Conservation (phyloP, 192 early-diverging fungal species). For the Coemansia sp. region DNA sequence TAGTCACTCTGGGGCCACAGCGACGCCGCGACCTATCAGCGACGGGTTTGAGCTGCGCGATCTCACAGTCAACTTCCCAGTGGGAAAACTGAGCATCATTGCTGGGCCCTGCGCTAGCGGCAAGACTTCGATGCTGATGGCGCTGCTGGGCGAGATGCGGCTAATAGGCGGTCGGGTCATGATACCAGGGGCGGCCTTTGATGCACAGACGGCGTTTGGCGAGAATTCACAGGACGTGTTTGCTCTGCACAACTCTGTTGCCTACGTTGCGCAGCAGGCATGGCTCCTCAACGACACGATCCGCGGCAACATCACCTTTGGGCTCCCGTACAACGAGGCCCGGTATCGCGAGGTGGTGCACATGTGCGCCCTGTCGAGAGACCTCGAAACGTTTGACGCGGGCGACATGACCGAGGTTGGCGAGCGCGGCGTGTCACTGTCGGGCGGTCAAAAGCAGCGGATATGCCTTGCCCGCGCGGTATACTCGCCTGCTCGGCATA, state of each 20-base stretch:
- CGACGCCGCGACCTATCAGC: neutral
- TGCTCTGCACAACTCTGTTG: slow-evolving; percentile 48
- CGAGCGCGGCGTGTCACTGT: slow-evolving; percentile 79
- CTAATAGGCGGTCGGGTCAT: slow-evolving; percentile 33
- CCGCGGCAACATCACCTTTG: slow-evolving; percentile 86
- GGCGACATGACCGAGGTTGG: slow-evolving; percentile 93
- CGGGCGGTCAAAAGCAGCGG: slow-evolving; percentile 84
- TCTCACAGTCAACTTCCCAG: slow-evolving; percentile 62
- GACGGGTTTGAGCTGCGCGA: slow-evolving; percentile 56
- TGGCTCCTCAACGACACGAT: slow-evolving; percentile 73
- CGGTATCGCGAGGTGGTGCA: slow-evolving; percentile 74
- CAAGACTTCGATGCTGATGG: slow-evolving; percentile 74
- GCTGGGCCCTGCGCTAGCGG: slow-evolving; percentile 85
- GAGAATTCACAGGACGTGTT: slow-evolving; percentile 11
- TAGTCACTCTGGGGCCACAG: neutral
- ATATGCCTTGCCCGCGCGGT: slow-evolving; percentile 82
- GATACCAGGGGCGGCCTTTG: slow-evolving; percentile 52
- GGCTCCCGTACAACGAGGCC: slow-evolving; percentile 61
- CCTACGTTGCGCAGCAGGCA: slow-evolving; percentile 81
- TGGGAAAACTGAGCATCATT: slow-evolving; percentile 68
- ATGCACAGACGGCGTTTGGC: slow-evolving; percentile 51
- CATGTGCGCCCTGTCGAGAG: slow-evolving; percentile 78
- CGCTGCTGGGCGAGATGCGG: slow-evolving; percentile 75
- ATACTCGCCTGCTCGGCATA: slow-evolving; percentile 62
- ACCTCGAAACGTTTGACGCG: slow-evolving; percentile 76